Base-by-base conservation (phyloP, 2,329 filamentous ascomycete genomes). In the Paecilomyces fulvus region DNA sequence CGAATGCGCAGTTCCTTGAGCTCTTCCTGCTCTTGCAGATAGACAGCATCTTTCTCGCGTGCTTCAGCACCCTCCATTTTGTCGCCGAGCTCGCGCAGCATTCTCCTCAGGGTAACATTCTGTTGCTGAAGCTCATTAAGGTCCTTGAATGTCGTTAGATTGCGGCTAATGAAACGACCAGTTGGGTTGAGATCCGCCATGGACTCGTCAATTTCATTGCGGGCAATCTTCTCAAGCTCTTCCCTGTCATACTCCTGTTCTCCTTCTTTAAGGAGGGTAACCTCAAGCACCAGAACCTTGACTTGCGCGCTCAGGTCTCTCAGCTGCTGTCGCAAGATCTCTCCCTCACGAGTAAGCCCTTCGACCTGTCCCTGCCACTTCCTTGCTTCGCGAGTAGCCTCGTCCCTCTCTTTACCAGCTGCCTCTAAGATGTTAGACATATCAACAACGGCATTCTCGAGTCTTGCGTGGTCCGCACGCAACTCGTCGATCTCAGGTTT, bases 51-150 rank as follows among this genome's bases (percentile, higher is more conserved):
- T 64, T 82, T 81, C 52, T 78, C 78, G 49, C 88, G 79, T 0
- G 91, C 90, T 69, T 96, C 92, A 64, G 92, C 89, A 53, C 89
- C 92, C 74, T 97, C 94, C 80, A 96, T 90, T 70, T 89, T 85
- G 59, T 92, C 88, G 8, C 90, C 91, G 12, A 99, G 79, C 62
- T 95, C 85, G 43, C 92, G 85, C 3, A 91, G 89, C 63, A 95
- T 85, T 52, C 87, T 85, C 23, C 96, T 79, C 20, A 96, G 80
- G 61, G 94, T 88, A 59, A 88, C 80, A 61, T 99, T 97, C 77
- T 95, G 91, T 58, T 88, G 82, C 67, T 96, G 91, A 9, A 99
- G 78, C 55, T 95, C 89, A 57, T 83, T 80, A 43, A 96, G 84
- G 61, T 91, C 86, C 65, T 89, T 90, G 82, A 95, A 99, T 0